A percentile compares a stretch with the other conserved stretches of the same genome.
Conservation (phyloP, 345 rosid genomes). For the Zanthoxylum bungeanum region DNA sequence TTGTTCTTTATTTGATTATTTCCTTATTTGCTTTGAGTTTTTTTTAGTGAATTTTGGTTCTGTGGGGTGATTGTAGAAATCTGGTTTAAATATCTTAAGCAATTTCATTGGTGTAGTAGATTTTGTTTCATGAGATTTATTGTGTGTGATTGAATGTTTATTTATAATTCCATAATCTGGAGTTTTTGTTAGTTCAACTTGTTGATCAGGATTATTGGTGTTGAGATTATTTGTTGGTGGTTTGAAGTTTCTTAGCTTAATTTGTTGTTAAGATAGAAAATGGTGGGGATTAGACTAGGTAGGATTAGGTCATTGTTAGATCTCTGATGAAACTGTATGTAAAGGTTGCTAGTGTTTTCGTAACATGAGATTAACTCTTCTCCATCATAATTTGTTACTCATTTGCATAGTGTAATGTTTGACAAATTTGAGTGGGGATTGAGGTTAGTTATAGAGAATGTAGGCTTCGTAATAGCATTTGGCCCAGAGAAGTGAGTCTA, state of each 20-base stretch:
- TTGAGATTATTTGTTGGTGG: neutral
- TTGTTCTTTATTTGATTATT: neutral
- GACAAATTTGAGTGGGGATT: neutral
- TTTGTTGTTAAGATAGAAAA: neutral
- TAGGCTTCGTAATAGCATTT: neutral
- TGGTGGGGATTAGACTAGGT: neutral
- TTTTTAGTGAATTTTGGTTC: neutral
- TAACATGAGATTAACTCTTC: neutral
- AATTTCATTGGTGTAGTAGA: neutral
- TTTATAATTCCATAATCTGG: neutral
- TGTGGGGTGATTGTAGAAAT: neutral
- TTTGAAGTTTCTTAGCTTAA: neutral
- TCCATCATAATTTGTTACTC: neutral
- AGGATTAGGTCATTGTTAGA: neutral
- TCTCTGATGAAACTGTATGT: neutral
- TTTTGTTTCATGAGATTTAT: neutral
- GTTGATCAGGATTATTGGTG: neutral
- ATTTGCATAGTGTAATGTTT: neutral
- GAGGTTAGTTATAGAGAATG: neutral
- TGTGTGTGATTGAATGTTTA: neutral
- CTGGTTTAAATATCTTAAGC: neutral
- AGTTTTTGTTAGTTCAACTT: neutral
- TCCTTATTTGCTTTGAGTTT: neutral
- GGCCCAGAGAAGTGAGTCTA: neutral
- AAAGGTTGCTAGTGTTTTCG: neutral